Conservation (phyloP, 352 stramenopile species). For the Achlya hypogyna region DNA sequence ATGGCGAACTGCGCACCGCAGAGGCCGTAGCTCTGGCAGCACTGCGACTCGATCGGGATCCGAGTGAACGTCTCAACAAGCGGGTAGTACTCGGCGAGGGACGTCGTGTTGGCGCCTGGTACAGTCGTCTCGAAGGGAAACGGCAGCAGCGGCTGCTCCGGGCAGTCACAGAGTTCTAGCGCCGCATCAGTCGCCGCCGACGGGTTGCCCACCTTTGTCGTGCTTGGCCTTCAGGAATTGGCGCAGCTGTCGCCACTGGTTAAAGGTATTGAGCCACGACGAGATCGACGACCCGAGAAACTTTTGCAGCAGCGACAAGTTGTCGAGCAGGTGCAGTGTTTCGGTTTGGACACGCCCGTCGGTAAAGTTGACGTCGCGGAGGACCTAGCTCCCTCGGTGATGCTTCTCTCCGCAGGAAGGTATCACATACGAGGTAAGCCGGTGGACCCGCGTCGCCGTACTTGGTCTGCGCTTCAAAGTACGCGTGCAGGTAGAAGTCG, state of each 20-base stretch:
- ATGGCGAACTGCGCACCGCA: slow-evolving; percentile 80
- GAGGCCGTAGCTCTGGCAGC: slow-evolving; percentile 80
- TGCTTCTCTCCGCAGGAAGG: neutral
- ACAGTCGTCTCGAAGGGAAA: slow-evolving; percentile 64
- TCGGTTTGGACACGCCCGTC: slow-evolving; percentile 39
- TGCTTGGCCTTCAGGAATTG: slow-evolving; percentile 75
- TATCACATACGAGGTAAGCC: slow-evolving; percentile 72
- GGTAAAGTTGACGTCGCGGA: slow-evolving; percentile 58
- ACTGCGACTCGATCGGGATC: slow-evolving; percentile 83
- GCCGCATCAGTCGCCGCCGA: neutral
- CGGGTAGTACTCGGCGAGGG: slow-evolving; percentile 63
- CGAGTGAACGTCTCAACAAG: slow-evolving; percentile 77
- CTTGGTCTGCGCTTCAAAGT: slow-evolving; percentile 80
- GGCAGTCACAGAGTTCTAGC: slow-evolving; percentile 47
- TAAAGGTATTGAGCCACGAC: slow-evolving; percentile 83
- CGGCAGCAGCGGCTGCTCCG: slow-evolving; percentile 59
- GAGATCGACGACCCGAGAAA: slow-evolving; percentile 81
- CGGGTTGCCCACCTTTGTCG: slow-evolving; percentile 16
- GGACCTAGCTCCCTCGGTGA: slow-evolving; percentile 20
- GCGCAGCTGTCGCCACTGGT: slow-evolving; percentile 80
- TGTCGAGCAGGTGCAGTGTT: slow-evolving; percentile 59
- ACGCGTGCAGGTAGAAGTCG: slow-evolving; percentile 84
- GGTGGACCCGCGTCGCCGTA: slow-evolving; percentile 76
- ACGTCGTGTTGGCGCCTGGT: slow-evolving; percentile 34
- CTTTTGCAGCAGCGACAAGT: slow-evolving; percentile 54